Percentiles rank a stretch among this genome's conserved stretches.
phyloP scores from a whole-genome alignment of 2,329 filamentous ascomycete genomes.

The Hypoxylon sp. region DNA sequence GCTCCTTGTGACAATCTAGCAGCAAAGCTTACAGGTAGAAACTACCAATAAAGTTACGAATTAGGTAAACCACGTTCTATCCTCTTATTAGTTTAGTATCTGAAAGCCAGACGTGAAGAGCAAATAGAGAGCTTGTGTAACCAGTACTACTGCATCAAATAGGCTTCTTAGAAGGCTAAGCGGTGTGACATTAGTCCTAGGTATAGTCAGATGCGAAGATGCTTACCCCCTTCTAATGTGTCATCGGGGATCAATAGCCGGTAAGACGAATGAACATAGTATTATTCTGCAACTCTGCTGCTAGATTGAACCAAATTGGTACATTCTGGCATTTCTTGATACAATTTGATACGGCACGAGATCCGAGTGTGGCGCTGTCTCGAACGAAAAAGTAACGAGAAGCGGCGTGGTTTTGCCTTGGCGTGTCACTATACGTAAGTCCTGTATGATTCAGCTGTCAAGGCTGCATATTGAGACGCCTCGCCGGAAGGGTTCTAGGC shows the following conservation, averaged over 20 bases:
- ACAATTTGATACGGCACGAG: conserved; percentile 3
- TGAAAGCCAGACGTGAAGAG: neutral
- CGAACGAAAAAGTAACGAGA: neutral
- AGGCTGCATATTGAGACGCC: neutral
- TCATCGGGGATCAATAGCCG: neutral
- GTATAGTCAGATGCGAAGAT: neutral
- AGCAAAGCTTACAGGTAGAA: neutral
- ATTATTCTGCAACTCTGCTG: neutral
- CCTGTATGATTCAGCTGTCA: neutral
- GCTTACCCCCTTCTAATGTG: neutral
- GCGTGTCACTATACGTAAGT: neutral
- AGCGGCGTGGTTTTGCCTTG: neutral
- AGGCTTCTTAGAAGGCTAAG: neutral
- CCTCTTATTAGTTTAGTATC: neutral
- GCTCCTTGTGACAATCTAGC: neutral
- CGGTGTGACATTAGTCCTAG: neutral
- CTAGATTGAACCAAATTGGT: neutral
- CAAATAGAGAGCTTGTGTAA: conserved; percentile 1
- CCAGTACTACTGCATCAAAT: neutral
- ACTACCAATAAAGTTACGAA: neutral
- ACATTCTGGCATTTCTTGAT: neutral
- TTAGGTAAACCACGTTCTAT: neutral
- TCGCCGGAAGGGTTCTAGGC: neutral
- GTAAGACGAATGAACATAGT: neutral
- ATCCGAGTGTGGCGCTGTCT: neutral